Conservation (phyloP, 2,329 filamentous ascomycete genomes). For the Lojkania enalia region DNA sequence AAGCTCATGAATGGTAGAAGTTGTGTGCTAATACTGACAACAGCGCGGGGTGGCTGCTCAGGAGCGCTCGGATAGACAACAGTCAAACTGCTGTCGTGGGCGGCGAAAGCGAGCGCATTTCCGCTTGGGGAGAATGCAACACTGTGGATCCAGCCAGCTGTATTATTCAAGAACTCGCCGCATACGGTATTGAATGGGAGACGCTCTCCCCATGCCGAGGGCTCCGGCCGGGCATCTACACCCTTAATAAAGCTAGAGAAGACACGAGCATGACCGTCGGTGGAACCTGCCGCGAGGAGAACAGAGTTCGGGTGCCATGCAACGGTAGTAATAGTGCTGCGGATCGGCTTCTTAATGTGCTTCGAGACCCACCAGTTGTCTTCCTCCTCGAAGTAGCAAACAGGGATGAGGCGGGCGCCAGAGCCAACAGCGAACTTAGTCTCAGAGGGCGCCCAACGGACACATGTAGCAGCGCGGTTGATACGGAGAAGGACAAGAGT, state of each 20-base stretch:
- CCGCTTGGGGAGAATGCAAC: constrained; percentile 92
- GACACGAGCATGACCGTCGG: constrained; percentile 92
- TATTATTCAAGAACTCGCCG: constrained; percentile 94
- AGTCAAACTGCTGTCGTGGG: constrained; percentile 95
- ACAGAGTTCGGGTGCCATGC: constrained; percentile 98
- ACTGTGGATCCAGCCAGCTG: constrained; percentile 93
- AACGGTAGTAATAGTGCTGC: constrained; percentile 92
- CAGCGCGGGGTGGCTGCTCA: constrained; percentile 86
- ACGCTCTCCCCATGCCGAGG: constrained; percentile 90
- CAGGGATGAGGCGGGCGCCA: constrained; percentile 89
- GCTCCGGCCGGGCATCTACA: constrained; percentile 81
- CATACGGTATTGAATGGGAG: constrained; percentile 98
- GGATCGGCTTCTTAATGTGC: constrained; percentile 98
- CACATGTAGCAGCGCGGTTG: constrained; percentile 93
- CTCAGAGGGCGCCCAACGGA: constrained; percentile 95
- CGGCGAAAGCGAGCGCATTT: constrained; percentile 88
- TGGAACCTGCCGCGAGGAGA: constrained; percentile 90
- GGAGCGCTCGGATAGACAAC: constrained; percentile 92
- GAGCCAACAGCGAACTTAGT: constrained; percentile 97
- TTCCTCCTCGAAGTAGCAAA: constrained; percentile 99
- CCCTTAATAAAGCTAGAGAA: constrained; percentile 97
- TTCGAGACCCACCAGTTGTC: constrained; percentile 99
- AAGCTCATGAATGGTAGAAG: constrained; percentile 89
- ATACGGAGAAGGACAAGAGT: constrained; percentile 96
- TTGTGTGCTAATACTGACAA: constrained; percentile 87